Evolutionary conservation across 495 filamentous ascomycete species (phyloP).

Genomic region (Penicillium goetzii): DNA sequence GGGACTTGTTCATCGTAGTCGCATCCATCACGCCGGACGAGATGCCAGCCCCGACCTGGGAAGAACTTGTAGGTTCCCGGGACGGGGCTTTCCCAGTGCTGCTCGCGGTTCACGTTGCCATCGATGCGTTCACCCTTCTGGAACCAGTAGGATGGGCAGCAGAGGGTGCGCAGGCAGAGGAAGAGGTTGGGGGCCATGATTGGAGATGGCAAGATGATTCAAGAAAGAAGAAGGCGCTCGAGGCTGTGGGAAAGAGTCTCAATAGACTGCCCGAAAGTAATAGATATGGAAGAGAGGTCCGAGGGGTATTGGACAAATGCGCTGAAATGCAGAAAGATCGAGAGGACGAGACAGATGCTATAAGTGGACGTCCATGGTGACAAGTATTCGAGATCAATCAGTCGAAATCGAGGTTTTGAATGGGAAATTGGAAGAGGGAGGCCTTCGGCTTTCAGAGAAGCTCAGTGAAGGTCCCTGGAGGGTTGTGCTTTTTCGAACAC

Average conservation of each 20-base stretch:
- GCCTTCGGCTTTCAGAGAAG: conserved; percentile 32
- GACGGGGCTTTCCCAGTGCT: conserved; percentile 51
- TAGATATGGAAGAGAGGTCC: conserved; percentile 19
- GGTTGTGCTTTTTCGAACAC: conserved; percentile 16
- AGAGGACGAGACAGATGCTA: conserved; percentile 31
- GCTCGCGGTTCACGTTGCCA: conserved; percentile 41
- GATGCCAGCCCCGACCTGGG: conserved; percentile 50
- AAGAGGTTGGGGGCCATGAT: conserved; percentile 53
- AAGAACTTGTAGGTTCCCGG: conserved; percentile 52
- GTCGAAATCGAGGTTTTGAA: conserved; percentile 25
- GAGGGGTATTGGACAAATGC: conserved; percentile 28
- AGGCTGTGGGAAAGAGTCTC: not conserved
- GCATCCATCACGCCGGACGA: conserved; percentile 42
- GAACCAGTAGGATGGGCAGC: conserved; percentile 53
- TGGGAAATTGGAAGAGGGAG: conserved; percentile 25
- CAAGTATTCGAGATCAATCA: conserved; percentile 24
- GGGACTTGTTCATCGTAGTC: conserved; percentile 46
- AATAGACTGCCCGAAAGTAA: conserved; percentile 15
- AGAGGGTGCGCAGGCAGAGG: conserved; percentile 45
- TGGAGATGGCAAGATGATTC: conserved; percentile 10
- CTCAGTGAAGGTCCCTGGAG: conserved; percentile 26
- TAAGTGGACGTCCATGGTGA: conserved; percentile 46
- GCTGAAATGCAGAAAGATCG: conserved; percentile 29
- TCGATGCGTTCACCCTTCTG: conserved; percentile 45
- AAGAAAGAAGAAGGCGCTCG: not conserved